Conservation (phyloP, 495 filamentous ascomycete species). For the Daldinia grandis region DNA sequence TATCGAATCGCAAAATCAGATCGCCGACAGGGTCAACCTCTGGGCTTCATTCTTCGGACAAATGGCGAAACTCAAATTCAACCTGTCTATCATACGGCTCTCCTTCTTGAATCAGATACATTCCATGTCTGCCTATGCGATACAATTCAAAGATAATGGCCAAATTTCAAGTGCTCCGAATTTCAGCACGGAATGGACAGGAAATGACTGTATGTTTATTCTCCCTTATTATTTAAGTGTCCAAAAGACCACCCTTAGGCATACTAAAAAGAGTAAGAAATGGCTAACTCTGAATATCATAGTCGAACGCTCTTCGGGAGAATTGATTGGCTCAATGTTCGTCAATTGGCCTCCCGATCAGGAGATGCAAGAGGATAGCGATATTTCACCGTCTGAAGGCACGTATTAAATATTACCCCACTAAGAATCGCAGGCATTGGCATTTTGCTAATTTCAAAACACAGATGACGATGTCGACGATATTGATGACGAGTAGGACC, state of each 20-base stretch:
- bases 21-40: constrained; percentile 26
- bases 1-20: not conserved
- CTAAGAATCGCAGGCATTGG: not conserved
- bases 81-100: constrained; percentile 14
- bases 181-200: constrained; percentile 2
- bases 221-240: not conserved
- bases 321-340: constrained; percentile 12
- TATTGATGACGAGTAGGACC: not conserved
- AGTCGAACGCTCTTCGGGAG: constrained; percentile 15
- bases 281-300: constrained; percentile 5
- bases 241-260: not conserved
- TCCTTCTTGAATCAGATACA: constrained; percentile 23
- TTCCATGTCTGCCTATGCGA: not conserved
- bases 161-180: not conserved
- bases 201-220: constrained; percentile 24
- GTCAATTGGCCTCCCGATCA: constrained; percentile 9
- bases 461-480: not conserved
- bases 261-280: not conserved
- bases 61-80: constrained; percentile 28
- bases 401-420: not conserved
- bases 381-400: not conserved
- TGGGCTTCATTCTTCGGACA: constrained; percentile 41
- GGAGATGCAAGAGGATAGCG: not conserved
- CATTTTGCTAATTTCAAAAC: not conserved
- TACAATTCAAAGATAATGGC: not conserved